Evolutionary conservation across 2,329 filamentous ascomycete species (phyloP).

Genomic region (Xylaria sp.): DNA sequence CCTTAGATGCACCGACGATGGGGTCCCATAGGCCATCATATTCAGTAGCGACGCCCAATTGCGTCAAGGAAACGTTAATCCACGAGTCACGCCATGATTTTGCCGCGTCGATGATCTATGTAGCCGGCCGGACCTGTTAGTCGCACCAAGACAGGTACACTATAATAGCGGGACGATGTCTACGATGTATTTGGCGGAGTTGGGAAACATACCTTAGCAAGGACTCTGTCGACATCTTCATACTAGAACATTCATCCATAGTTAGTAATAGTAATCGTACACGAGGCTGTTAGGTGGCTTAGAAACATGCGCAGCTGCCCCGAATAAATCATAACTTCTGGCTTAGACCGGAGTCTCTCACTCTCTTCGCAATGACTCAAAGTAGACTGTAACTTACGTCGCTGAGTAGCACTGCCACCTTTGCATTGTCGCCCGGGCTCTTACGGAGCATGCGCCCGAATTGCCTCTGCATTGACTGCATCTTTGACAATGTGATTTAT

Average conservation of each 20-base stretch:
- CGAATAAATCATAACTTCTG: neutral
- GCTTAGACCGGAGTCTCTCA: neutral
- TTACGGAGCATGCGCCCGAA: conserved; percentile 77
- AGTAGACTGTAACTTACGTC: conserved; percentile 55
- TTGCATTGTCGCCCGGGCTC: conserved; percentile 77
- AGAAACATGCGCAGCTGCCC: neutral
- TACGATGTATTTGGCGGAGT: conserved; percentile 12
- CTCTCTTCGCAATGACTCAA: neutral
- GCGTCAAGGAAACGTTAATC: conserved; percentile 75
- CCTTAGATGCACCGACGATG: conserved; percentile 73
- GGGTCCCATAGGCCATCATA: conserved; percentile 81
- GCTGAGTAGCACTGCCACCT: conserved; percentile 77
- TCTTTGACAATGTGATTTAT: conserved; percentile 50
- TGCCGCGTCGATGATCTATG: conserved; percentile 77
- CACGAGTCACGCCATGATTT: conserved; percentile 83
- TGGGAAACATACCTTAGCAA: conserved; percentile 69
- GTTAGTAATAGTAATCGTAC: conserved; percentile 14
- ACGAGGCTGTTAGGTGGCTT: neutral
- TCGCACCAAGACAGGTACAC: conserved; percentile 11
- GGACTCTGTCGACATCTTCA: conserved; percentile 79
- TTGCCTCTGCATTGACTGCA: conserved; percentile 78
- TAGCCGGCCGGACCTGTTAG: conserved; percentile 25
- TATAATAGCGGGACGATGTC: conserved; percentile 19
- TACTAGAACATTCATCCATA: conserved; percentile 56
- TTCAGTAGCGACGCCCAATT: conserved; percentile 72